Base-by-base conservation (phyloP, 768 basidiomycete species). In the Serendipita sp. region DNA sequence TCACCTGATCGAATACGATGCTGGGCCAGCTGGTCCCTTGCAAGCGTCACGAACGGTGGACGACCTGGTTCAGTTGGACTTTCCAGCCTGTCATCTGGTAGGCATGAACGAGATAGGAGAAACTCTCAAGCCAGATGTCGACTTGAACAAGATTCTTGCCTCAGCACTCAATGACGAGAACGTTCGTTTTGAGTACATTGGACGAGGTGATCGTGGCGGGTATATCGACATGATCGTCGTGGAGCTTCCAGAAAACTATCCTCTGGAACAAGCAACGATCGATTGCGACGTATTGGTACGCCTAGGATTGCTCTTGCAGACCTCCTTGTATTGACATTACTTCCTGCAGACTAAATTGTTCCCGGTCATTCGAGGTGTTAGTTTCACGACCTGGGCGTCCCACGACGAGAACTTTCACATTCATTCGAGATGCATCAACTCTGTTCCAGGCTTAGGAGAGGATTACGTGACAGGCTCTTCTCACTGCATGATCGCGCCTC, bases 381-480 rank as follows among this genome's bases (percentile, higher is more conserved):
- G 16, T 17, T 58, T 58, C 31, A 58, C 53, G 1, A 58, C 53
- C 17, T 24, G 53, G 11, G 20, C 53, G 17, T 24, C 22, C 31
- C 9, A n/a, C 9, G 53, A 58, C 53, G 17, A 26, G 17, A 58
- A 3, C 11, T 58, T 22, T 33, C 53, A 58, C 31, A 33, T 58
- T 11, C 53, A 58, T 28, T 58, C 53, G 3, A 22, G 53, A 24
- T 58, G 53, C 53, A 24, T 58, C 24, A 24, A 58, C 28, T 24
- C 78, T 4, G 58, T 50, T 1, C 30, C 63, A 5, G 65, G 62
- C 67, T 69, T 60, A 17, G 71, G 71, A 3, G 80, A 82, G 70
- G 81, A 82, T 63, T 74, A 72, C 17, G 80, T 81, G 5, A 82
- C 79, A 63, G 81, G 81, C 14, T 78, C 78, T 41, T 79, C 81